These are phyloP conservation scores for Calamus simplicifolius DNA, from an alignment of 176 grass and related monocot genomes.

Conservation along the genomic window DNA sequence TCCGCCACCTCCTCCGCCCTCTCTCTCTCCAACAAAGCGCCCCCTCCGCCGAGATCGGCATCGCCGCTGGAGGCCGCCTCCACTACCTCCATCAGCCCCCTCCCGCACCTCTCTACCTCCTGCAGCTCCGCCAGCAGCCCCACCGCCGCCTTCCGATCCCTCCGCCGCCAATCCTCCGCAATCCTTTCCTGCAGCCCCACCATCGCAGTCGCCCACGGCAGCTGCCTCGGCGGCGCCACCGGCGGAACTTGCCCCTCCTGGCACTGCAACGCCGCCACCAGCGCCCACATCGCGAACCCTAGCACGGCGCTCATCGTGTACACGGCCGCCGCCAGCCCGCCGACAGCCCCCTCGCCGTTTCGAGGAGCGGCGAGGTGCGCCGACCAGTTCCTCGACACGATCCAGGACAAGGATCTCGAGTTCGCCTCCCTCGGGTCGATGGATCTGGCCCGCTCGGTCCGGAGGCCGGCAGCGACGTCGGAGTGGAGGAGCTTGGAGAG, in stretches of 20 bases:
- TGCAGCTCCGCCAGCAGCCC: conserved; percentile 74
- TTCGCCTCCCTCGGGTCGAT: conserved; percentile 7
- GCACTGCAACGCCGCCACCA: conserved; percentile 62
- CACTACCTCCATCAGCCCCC: conserved; percentile 45
- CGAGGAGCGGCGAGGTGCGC: conserved; percentile 50
- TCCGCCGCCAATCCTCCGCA: conserved; percentile 50
- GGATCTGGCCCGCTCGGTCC: conserved; percentile 8
- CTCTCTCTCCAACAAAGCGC: conserved; percentile 10
- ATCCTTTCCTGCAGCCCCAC: conserved; percentile 53
- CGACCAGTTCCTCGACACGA: conserved; percentile 81
- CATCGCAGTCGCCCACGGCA: conserved; percentile 65
- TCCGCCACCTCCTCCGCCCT: conserved; percentile 26
- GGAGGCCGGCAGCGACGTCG: not conserved
- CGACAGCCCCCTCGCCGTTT: conserved; percentile 13
- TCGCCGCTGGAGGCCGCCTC: conserved; percentile 31
- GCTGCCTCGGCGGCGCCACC: conserved; percentile 44
- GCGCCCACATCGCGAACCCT: conserved; percentile 67
- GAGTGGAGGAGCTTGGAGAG: conserved; percentile 39
- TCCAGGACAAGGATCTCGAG: conserved; percentile 40
- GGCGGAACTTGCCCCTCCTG: conserved; percentile 30
- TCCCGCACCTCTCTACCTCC: conserved; percentile 43
- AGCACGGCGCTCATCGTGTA: conserved; percentile 93
- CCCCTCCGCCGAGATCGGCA: not conserved
- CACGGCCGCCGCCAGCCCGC: conserved; percentile 56
- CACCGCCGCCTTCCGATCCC: conserved; percentile 35